Conservation (phyloP, 805 yeast genomes). For the Cyberlindnera galapagoensis region DNA sequence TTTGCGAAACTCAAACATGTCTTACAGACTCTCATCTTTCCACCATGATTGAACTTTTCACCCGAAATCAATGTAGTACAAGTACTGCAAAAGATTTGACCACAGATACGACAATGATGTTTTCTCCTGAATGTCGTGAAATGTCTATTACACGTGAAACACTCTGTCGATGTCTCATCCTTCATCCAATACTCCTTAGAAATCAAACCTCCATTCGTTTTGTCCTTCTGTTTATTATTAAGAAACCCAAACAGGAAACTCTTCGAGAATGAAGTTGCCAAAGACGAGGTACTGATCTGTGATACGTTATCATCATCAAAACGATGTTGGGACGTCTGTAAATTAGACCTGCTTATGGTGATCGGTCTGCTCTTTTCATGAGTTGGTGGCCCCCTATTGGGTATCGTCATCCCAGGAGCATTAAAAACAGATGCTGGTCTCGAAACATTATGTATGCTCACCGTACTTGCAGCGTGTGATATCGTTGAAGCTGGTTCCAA, state of each 20-base stretch:
- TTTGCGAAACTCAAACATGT: slow-evolving; percentile 60
- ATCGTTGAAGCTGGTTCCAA: slow-evolving; percentile 18
- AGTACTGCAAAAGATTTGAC: slow-evolving; percentile 83
- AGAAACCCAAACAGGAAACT: slow-evolving; percentile 37
- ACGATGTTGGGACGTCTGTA: slow-evolving; percentile 15
- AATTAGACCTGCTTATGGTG: slow-evolving; percentile 13
- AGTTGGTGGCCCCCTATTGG: slow-evolving; percentile 8
- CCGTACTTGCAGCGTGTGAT: slow-evolving; percentile 16
- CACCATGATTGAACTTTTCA: slow-evolving; percentile 52
- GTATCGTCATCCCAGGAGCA: slow-evolving; percentile 7
- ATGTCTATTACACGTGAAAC: slow-evolving; percentile 73
- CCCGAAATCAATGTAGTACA: slow-evolving; percentile 75
- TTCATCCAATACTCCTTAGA: slow-evolving; percentile 90
- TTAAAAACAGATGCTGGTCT: slow-evolving; percentile 18
- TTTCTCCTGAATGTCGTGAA: slow-evolving; percentile 84
- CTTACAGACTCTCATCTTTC: slow-evolving; percentile 70
- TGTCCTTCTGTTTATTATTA: slow-evolving; percentile 25
- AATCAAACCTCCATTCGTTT: slow-evolving; percentile 21
- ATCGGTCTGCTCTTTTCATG: slow-evolving; percentile 15
- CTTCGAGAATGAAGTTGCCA: slow-evolving; percentile 36
- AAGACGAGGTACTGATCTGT: slow-evolving; percentile 32
- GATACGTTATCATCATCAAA: slow-evolving; percentile 30
- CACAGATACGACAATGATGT: slow-evolving; percentile 95
- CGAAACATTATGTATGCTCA: slow-evolving; percentile 15
- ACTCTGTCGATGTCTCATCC: slow-evolving; percentile 85